Percentiles rank a stretch among this genome's conserved stretches.
Conservation (phyloP, 2,329 filamentous ascomycete species). For the Fusarium annulatum region DNA sequence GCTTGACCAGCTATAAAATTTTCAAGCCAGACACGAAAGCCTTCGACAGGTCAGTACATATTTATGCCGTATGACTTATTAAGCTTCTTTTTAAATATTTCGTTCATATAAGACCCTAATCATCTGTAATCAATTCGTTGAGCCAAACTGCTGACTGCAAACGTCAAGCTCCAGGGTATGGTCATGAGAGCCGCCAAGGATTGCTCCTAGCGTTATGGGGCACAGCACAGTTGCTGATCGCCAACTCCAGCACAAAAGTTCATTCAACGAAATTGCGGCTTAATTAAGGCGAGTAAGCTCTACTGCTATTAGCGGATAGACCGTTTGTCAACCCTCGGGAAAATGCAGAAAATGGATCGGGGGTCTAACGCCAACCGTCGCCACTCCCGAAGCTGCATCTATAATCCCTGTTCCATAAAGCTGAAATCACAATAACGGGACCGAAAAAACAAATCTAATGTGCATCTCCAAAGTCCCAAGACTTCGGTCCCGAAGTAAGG, state of each 20-base stretch:
- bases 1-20: rapidly evolving
- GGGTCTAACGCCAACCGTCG: not conserved
- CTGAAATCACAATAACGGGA: not conserved
- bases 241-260: not conserved
- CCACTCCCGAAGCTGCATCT: not conserved
- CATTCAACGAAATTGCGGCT: not conserved
- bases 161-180: not conserved
- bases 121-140: not conserved
- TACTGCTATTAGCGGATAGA: not conserved
- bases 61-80: rapidly evolving
- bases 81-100: not conserved
- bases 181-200: no score
- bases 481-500: not conserved
- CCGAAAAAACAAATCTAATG: not conserved
- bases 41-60: not conserved
- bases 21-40: rapidly evolving
- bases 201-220: not conserved
- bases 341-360: not conserved
- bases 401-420: not conserved
- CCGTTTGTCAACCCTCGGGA: no score
- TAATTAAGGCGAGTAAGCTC: not conserved
- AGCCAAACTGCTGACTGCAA: no score
- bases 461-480: not conserved
- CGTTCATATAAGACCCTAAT: not conserved
- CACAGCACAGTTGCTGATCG: not conserved